A percentile compares a stretch with the other conserved stretches of the same genome.
Evolutionary conservation across 2,329 filamentous ascomycete species (phyloP).

Genomic region (Rugonectria rugulosa): DNA sequence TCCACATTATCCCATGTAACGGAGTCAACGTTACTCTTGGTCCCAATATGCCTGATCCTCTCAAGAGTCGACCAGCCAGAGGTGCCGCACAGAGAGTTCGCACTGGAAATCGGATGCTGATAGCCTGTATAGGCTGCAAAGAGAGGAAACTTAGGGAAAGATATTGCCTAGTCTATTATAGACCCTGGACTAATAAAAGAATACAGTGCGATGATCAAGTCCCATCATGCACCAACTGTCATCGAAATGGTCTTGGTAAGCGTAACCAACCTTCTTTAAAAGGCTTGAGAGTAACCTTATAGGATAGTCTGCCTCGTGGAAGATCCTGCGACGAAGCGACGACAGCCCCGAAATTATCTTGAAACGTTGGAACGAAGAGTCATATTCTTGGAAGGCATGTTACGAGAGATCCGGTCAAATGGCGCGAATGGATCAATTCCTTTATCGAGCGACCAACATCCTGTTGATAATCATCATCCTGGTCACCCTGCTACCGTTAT

Average conservation of each 20-base stretch:
- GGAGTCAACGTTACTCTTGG: background rate
- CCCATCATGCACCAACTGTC: constrained; percentile 3
- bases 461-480: background rate
- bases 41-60: background rate
- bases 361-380: background rate
- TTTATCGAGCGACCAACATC: background rate
- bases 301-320: background rate
- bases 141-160: constrained; percentile 4
- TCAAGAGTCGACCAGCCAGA: background rate
- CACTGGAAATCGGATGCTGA: background rate
- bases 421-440: too few species aligned
- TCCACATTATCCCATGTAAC: too few species aligned
- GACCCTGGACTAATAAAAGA: background rate
- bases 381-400: background rate
- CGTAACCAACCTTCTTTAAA: background rate
- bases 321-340: constrained; percentile 4
- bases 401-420: background rate
- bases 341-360: constrained; percentile 1
- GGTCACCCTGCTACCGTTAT: background rate
- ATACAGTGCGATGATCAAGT: constrained; percentile 1
- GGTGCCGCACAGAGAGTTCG: background rate
- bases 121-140: constrained; percentile 3
- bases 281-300: background rate
- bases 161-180: too few species aligned
- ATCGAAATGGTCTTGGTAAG: background rate